Base-by-base conservation (phyloP, 257 asterid species). In the Fraxinus excelsior region DNA sequence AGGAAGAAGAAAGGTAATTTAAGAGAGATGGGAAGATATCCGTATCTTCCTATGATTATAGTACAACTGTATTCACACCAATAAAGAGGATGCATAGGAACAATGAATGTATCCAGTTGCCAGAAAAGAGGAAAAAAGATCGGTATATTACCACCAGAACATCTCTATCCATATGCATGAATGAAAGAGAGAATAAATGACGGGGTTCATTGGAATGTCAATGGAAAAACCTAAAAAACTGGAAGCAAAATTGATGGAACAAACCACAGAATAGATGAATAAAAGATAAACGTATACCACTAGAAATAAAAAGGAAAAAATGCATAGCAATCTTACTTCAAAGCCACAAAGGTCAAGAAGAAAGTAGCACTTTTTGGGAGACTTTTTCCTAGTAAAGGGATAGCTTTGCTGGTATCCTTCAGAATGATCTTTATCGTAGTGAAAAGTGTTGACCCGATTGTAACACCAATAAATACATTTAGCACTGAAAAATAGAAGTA, bases 301-400 rank as follows among this genome's bases (percentile, higher is more conserved):
- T 9, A 28, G 42, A 9, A 32, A 51, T 9, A 31, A 67, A 37
- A 73, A 32, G 42, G 62, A 51, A 29, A 29, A 29, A 26, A 29
- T 14, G 3, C 11, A 76, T 21, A 62, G 62, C 34, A 74, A 35
- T 75, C 96, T 90, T 95, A 95, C 99, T 86, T 85, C 86, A 95
- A 81, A 73, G 98, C 99, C 69, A 95, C 99, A 74, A 82, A 95
- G 40, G 99, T 95, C 86, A 91, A 64, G 90, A 95, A 95, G 90
- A 95, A 95, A 73, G 99, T 95, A 42, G 99, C 99, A 87, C 92
- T 91, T 81, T 87, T 88, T 0, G 99, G 99, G 75, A 95, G 97
- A 82, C 97, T 91, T 9, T 58, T 56, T n/a, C 92, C 99, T n/a
- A 95, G 86, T 51, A 88, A 49, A n/a, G 71, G 7, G 62, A 85